Evolutionary conservation across 2,329 filamentous ascomycete genomes (phyloP).

Genomic region (Trichoderma koningiopsis): DNA sequence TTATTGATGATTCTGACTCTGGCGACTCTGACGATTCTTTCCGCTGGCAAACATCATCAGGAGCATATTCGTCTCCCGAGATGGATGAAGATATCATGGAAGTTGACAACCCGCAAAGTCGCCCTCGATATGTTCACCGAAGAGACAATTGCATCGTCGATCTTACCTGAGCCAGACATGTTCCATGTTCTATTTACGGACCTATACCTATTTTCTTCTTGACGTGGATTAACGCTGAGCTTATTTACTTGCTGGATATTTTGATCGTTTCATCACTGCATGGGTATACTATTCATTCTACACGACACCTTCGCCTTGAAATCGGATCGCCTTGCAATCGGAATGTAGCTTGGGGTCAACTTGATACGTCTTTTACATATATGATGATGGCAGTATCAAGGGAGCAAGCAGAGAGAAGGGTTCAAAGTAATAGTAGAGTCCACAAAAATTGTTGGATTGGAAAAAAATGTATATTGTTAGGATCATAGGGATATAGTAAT

Average conservation of each 20-base stretch:
- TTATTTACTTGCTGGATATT: neutral
- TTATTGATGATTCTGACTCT: slow-evolving; percentile 33
- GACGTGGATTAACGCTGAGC: neutral
- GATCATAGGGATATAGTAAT: no score
- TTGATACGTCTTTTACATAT: neutral
- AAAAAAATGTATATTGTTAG: neutral
- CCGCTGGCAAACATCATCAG: slow-evolving; percentile 15
- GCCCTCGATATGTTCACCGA: neutral
- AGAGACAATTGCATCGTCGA: neutral
- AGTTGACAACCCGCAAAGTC: neutral
- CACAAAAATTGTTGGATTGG: neutral
- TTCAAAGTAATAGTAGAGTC: neutral
- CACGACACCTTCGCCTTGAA: neutral
- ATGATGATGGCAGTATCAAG: neutral
- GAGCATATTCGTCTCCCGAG: slow-evolving; percentile 28
- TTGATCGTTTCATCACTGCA: neutral
- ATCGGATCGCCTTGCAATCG: neutral
- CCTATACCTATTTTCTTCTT: neutral
- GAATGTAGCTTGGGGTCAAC: neutral
- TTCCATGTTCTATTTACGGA: neutral
- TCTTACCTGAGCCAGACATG: neutral
- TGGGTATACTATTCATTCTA: neutral
- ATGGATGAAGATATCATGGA: slow-evolving; percentile 32
- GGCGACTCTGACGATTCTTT: slow-evolving; percentile 30
- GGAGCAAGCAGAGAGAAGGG: neutral